Evolutionary conservation across 345 rosid species (phyloP), one percentile per base, ranked within the genome.

Genomic region (Jatropha curcas): DNA sequence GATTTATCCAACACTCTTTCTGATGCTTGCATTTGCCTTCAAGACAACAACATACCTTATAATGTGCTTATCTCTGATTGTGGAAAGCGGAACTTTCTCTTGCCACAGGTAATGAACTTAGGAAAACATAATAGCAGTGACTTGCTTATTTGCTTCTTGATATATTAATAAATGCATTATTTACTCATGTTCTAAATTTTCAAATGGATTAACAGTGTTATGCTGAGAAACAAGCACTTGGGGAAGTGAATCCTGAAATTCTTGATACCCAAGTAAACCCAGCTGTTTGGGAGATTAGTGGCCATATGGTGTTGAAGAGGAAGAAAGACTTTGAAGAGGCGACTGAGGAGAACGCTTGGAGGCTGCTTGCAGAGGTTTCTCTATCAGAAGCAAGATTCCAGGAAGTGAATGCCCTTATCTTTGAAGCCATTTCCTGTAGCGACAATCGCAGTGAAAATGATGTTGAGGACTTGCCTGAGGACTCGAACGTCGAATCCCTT

Each of bases 281-380:
- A 70, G 99, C 99, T 2, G 99, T 95, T 39, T 92, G 98, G 98
- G 98, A 95, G 67, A 95, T 95, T 20, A 92, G 98, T 58, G 99
- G 99, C n/a, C 99, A 95, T 71, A 92, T 95, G 81, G 99, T 95
- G 72, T 69, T 95, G 53, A 92, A 95, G 86, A 89, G 93, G 86
- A 95, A 83, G 87, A 80, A 87, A 74, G 98, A 95, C 81, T 95
- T 74, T 4, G 92, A 95, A 60, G 97, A 82, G 77, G 99, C 99
- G 62, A 80, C 97, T 0, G 99, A 92, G 72, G 97, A 80, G 74
- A 91, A 92, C 31, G 99, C 99, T 22, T 88, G 94, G 94, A 86
- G 90, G 77, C 91, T 95, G 28, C 96, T 92, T 0, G 94, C 98
- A 0, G 93, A 89, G 82, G 98, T 89, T 19, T 95, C 99, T 75